A percentile compares a stretch with the other conserved stretches of the same genome.
These are phyloP conservation scores for Neurospora sp. DNA, from an alignment of 2,329 filamentous ascomycete genomes.

Conservation along the genomic window DNA sequence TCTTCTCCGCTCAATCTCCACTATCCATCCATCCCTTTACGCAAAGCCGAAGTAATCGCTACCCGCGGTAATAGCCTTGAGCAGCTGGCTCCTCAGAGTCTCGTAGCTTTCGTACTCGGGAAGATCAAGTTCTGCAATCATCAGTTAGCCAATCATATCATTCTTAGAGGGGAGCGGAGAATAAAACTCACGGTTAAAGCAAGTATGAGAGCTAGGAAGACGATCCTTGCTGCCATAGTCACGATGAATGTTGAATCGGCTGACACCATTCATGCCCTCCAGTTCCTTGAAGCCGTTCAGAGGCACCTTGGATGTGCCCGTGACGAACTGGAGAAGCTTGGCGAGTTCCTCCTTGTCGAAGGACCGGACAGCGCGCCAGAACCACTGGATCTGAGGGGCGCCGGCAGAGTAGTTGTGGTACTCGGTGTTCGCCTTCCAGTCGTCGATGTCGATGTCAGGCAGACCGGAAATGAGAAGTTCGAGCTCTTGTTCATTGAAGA, in stretches of 20 bases:
- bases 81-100: slow-evolving; percentile 70
- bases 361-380: slow-evolving; percentile 94
- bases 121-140: slow-evolving; percentile 78
- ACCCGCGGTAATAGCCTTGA: slow-evolving; percentile 95
- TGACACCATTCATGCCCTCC: slow-evolving; percentile 98
- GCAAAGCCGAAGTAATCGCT: slow-evolving; percentile 98
- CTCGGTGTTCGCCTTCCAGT: slow-evolving; percentile 98
- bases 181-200: slow-evolving; percentile 85
- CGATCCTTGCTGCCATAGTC: slow-evolving; percentile 96
- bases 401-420: slow-evolving; percentile 96
- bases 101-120: slow-evolving; percentile 98
- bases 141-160: slow-evolving; percentile 8
- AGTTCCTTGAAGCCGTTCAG: slow-evolving; percentile 98
- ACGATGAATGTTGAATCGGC: slow-evolving; percentile 96
- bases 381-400: slow-evolving; percentile 97
- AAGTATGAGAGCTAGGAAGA: slow-evolving; percentile 92
- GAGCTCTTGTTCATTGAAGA: slow-evolving; percentile 97
- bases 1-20: neutral
- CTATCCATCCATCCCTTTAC: slow-evolving; percentile 33
- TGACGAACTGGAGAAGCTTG: slow-evolving; percentile 95
- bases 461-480: slow-evolving; percentile 94
- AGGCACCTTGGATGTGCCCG: slow-evolving; percentile 94
- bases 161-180: neutral
- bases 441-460: slow-evolving; percentile 93
- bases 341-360: slow-evolving; percentile 99